Conservation (phyloP, 768 basidiomycete species). For the Tricholoma hemisulphureum region DNA sequence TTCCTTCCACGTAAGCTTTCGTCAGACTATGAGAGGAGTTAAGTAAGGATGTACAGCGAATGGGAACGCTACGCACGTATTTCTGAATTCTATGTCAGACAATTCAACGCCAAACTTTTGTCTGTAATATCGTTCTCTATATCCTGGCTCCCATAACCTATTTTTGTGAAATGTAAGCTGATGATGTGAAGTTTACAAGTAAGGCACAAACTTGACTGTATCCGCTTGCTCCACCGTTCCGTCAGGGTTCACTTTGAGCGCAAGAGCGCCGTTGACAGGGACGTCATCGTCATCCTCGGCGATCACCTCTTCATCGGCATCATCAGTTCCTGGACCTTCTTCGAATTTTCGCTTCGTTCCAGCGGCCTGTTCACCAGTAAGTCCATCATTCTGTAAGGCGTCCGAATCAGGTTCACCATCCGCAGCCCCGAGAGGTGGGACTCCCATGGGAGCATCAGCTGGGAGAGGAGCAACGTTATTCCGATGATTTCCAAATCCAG, state of each 20-base stretch:
- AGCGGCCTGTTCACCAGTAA: slow-evolving; percentile 13
- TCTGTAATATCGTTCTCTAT: slow-evolving; percentile 90
- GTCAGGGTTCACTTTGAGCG: slow-evolving; percentile 81
- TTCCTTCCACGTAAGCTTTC: slow-evolving; percentile 85
- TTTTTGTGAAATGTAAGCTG: slow-evolving; percentile 7
- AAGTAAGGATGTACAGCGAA: neutral
- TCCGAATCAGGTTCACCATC: slow-evolving; percentile 33
- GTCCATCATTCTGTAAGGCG: slow-evolving; percentile 18
- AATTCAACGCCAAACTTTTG: slow-evolving; percentile 85
- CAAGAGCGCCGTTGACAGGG: slow-evolving; percentile 37
- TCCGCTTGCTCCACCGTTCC: slow-evolving; percentile 95
- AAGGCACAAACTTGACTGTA: slow-evolving; percentile 71
- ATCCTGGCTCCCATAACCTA: slow-evolving; percentile 95
- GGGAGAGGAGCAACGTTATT: slow-evolving; percentile 6
- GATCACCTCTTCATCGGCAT: slow-evolving; percentile 45
- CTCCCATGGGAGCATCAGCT: neutral
- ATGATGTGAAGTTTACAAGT: neutral
- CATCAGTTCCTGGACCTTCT: slow-evolving; percentile 42
- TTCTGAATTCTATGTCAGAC: slow-evolving; percentile 69
- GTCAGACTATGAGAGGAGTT: slow-evolving; percentile 60
- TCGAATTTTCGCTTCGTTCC: slow-evolving; percentile 50
- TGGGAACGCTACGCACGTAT: slow-evolving; percentile 49
- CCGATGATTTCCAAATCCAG: slow-evolving; percentile 36
- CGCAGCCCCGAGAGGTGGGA: slow-evolving; percentile 17
- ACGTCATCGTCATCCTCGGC: slow-evolving; percentile 55